These are phyloP conservation scores for Neoboletus brunneissimus DNA, from an alignment of 768 basidiomycete genomes.

Conservation along the genomic window DNA sequence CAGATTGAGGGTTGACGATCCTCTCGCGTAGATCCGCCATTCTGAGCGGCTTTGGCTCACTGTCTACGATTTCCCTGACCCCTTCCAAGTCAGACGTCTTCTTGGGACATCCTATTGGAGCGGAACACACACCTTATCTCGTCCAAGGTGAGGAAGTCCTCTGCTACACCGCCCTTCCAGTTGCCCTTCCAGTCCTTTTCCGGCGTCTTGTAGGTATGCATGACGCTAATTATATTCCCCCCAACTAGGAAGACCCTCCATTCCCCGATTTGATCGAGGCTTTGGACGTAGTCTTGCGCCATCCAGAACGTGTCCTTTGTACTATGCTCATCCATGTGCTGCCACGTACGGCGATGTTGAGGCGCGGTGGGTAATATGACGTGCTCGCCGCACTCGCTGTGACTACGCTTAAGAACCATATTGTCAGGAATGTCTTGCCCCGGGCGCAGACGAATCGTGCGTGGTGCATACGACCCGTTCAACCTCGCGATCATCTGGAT, in stretches of 20 bases:
- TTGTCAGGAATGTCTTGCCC: no score
- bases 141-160: not conserved
- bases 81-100: no score
- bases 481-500: no score
- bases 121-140: not conserved
- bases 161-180: not conserved
- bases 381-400: not conserved
- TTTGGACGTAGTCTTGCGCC: no score
- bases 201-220: not conserved
- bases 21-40: no score
- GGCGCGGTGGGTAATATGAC: not conserved
- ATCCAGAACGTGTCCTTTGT: not conserved
- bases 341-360: not conserved
- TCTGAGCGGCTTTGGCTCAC: no score
- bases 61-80: no score
- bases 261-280: not conserved
- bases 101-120: no score
- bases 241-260: not conserved
- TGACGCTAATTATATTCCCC: not conserved
- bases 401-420: not conserved
- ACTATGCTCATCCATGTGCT: fast-evolving
- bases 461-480: no score
- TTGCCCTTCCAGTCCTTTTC: no score
- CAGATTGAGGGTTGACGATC: no score
- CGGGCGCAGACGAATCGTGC: no score